phyloP scores from a whole-genome alignment of 2,329 filamentous ascomycete species.

The Helotiales sp. region DNA sequence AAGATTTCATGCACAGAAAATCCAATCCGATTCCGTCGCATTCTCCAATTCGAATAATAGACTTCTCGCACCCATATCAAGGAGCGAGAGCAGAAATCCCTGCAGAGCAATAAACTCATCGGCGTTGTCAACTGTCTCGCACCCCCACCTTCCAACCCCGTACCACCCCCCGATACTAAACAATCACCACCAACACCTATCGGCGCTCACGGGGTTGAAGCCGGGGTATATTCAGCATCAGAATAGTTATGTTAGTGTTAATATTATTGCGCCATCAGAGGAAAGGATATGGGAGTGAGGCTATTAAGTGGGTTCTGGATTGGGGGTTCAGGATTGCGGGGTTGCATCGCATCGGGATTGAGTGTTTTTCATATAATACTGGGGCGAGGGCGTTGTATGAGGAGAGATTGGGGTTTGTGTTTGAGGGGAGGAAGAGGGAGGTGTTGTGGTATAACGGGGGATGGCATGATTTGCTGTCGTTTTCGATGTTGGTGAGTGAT shows the following conservation, averaged over 20 bases:
- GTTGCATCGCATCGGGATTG: conserved; percentile 46
- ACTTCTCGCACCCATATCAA: neutral
- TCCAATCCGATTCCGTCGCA: conserved; percentile 41
- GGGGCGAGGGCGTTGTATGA: conserved; percentile 43
- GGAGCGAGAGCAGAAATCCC: conserved; percentile 6
- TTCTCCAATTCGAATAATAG: conserved; percentile 27
- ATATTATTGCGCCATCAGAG: conserved; percentile 42
- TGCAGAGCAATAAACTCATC: conserved; percentile 41
- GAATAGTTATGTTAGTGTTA: conserved; percentile 45
- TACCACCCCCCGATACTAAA: neutral
- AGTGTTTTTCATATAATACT: conserved; percentile 43
- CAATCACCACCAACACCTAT: neutral
- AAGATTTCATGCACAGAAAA: conserved; percentile 41
- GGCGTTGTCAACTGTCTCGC: conserved; percentile 47
- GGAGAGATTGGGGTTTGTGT: conserved; percentile 44
- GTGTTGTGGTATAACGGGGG: conserved; percentile 44
- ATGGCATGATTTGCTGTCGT: conserved; percentile 45
- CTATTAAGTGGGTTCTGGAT: conserved; percentile 45
- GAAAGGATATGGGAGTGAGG: conserved; percentile 47
- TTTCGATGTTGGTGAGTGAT: conserved; percentile 45
- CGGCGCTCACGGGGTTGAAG: neutral
- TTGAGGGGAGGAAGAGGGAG: conserved; percentile 45
- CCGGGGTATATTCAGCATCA: conserved; percentile 47
- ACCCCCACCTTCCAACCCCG: conserved; percentile 11
- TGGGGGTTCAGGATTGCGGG: conserved; percentile 45